Percentiles rank a stretch among this genome's conserved stretches.
Conservation (phyloP, 441 rosid genomes). For the Syzygium malaccense region DNA sequence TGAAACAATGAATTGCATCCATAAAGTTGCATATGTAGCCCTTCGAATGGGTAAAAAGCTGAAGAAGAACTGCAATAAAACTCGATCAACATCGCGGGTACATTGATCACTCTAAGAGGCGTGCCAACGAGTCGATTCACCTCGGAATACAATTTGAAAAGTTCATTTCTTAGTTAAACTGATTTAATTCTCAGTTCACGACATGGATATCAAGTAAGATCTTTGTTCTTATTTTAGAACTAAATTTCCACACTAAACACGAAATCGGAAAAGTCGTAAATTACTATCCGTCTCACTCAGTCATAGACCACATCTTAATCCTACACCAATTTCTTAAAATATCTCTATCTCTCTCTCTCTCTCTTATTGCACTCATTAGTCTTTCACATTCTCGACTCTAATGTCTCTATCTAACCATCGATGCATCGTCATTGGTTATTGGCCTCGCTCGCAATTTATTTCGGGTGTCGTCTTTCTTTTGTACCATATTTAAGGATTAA, state of each 20-base stretch:
- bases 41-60: background rate
- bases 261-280: background rate
- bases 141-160: background rate
- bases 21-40: background rate
- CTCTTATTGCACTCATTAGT: background rate
- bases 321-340: background rate
- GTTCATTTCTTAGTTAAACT: too few relatives aligned
- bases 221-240: background rate
- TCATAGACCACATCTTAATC: background rate
- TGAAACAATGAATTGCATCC: background rate
- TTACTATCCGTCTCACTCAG: fast-evolving
- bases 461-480: fast-evolving
- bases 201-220: background rate
- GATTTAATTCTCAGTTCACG: background rate
- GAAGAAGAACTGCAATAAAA: background rate
- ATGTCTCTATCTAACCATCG: background rate
- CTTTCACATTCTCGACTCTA: background rate
- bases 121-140: background rate
- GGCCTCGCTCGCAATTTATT: background rate
- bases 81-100: background rate
- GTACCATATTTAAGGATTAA: background rate
- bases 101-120: background rate
- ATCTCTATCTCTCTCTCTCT: too few relatives aligned
- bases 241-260: fast-evolving
- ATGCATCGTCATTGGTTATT: too few relatives aligned